These are phyloP conservation scores for Aspergillus aculeatinus DNA, from an alignment of 2,329 filamentous ascomycete genomes.

Conservation along the genomic window DNA sequence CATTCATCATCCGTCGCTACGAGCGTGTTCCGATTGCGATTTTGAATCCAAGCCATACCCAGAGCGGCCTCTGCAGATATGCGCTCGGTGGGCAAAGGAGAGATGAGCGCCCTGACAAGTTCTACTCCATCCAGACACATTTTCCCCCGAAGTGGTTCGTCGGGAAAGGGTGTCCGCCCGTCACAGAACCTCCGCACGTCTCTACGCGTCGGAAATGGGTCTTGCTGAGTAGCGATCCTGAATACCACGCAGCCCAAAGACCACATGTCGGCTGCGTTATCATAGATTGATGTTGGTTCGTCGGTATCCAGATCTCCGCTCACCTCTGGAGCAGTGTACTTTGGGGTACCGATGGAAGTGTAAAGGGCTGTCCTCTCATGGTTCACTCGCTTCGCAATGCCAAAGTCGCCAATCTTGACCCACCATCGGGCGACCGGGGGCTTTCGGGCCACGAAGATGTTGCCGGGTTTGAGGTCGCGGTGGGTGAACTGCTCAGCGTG, in stretches of 20 bases:
- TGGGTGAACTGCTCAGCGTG: background rate
- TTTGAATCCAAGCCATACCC: background rate
- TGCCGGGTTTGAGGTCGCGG: background rate
- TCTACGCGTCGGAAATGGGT: background rate
- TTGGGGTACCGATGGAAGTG: background rate
- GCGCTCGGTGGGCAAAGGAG: background rate
- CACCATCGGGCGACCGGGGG: background rate
- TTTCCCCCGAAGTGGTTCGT: background rate
- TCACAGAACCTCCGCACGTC: background rate
- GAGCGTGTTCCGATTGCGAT: too few relatives aligned
- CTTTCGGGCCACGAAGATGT: background rate
- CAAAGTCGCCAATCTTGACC: constrained; percentile 1
- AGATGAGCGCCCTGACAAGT: background rate
- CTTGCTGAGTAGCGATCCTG: background rate
- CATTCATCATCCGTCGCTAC: too few relatives aligned
- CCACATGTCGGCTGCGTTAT: background rate
- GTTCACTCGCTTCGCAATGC: background rate
- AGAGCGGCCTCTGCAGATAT: background rate
- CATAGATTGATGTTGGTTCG: background rate
- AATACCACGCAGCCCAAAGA: background rate
- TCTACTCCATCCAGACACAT: background rate
- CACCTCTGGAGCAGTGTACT: background rate
- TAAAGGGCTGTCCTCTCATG: background rate
- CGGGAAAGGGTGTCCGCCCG: background rate
- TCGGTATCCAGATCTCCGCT: background rate